These are phyloP conservation scores for Globisporangium solare DNA, from an alignment of 352 stramenopile genomes.

Conservation along the genomic window DNA sequence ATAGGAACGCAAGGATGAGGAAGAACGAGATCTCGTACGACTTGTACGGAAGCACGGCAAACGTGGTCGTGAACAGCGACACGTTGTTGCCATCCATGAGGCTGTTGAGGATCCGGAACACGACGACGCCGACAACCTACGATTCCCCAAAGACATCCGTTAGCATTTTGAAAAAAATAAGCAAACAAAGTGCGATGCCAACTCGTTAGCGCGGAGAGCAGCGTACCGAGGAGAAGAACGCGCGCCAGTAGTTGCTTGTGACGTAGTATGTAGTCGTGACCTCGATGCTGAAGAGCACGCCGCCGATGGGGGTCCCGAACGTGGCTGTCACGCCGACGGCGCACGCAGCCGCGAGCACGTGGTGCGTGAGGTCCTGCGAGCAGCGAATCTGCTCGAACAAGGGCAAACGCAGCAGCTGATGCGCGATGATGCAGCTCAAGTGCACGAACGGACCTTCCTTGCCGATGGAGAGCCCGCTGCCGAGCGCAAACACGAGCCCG, in stretches of 20 bases:
- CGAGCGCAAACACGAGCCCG: conserved; percentile 55
- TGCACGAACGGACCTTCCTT: conserved; percentile 83
- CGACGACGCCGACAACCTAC: conserved; percentile 70
- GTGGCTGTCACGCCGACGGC: conserved; percentile 76
- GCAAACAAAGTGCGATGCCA: too few species aligned
- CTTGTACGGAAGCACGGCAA: conserved; percentile 66
- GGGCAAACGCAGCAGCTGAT: conserved; percentile 50
- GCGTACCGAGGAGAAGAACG: conserved; percentile 76
- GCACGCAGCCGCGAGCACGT: conserved; percentile 62
- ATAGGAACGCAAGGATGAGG: conserved; percentile 73
- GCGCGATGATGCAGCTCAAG: conserved; percentile 69
- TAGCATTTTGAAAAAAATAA: too few species aligned
- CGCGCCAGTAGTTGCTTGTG: conserved; percentile 86
- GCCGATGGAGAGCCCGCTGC: conserved; percentile 66
- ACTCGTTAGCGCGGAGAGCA: too few species aligned
- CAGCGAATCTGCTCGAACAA: conserved; percentile 55
- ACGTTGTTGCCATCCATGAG: conserved; percentile 52
- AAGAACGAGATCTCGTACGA: conserved; percentile 76
- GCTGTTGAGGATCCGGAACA: conserved; percentile 75
- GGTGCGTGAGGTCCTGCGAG: conserved; percentile 59
- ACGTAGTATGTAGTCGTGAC: conserved; percentile 88
- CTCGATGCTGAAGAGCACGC: conserved; percentile 76
- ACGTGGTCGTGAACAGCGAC: conserved; percentile 79
- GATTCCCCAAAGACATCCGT: too few species aligned
- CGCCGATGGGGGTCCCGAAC: conserved; percentile 72